Conservation (phyloP, 768 basidiomycete species). For the Tylopilus sp. region DNA sequence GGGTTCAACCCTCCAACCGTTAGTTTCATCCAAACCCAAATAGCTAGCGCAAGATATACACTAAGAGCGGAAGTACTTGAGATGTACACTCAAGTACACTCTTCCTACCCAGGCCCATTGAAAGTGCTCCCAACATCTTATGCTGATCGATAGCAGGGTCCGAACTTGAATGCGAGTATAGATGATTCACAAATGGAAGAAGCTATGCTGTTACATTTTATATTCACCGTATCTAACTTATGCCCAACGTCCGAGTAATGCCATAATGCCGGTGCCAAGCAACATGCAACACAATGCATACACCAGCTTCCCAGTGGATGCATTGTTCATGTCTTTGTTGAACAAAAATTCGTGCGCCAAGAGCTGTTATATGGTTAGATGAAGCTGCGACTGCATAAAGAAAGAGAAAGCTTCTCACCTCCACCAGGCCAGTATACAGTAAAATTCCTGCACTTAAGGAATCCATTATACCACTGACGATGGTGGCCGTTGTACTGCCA, state of each 20-base stretch:
- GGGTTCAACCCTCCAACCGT: no score
- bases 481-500: conserved; percentile 64
- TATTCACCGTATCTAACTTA: conserved; percentile 37
- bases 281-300: conserved; percentile 79
- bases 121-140: no score
- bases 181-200: neutral
- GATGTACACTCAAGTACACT: no score
- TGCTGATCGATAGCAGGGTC: no score
- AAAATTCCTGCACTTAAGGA: conserved; percentile 84
- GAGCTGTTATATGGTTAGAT: conserved; percentile 42
- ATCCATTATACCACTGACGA: conserved; percentile 85
- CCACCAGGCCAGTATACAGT: conserved; percentile 83
- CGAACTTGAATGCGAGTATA: neutral
- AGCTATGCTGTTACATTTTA: neutral
- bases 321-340: conserved; percentile 79
- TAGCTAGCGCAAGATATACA: no score
- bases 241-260: conserved; percentile 87
- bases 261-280: conserved; percentile 86
- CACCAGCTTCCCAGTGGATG: conserved; percentile 56
- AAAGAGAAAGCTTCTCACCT: conserved; percentile 40
- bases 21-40: no score
- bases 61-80: no score
- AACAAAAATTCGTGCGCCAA: conserved; percentile 95
- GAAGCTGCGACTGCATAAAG: neutral
- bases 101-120: no score